phyloP scores from a whole-genome alignment of 306 rosid species.

The Rosa chinensis region DNA sequence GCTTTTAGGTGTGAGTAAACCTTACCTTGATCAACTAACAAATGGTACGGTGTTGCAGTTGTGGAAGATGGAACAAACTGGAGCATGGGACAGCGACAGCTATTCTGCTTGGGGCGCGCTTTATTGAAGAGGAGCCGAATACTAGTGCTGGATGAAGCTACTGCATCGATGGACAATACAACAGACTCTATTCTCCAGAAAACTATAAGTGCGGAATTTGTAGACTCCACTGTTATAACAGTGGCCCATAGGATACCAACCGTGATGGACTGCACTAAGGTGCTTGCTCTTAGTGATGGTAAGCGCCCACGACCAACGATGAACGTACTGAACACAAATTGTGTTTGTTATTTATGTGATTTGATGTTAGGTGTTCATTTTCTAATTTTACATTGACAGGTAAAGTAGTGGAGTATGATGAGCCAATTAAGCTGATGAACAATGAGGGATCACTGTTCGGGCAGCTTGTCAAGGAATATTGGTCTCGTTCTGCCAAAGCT shows the following conservation, averaged over 20 bases:
- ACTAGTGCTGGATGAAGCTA: constrained; percentile 39
- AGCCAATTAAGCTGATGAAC: constrained; percentile 28
- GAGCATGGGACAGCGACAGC: constrained; percentile 43
- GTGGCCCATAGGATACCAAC: constrained; percentile 43
- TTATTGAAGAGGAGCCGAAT: constrained; percentile 34
- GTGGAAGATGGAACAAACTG: constrained; percentile 38
- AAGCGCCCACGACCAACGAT: neutral
- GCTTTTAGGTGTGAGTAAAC: neutral
- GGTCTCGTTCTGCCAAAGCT: constrained; percentile 28
- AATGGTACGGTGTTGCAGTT: constrained; percentile 13
- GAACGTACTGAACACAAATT: neutral
- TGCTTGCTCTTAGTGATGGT: constrained; percentile 35
- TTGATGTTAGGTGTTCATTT: too few relatives aligned
- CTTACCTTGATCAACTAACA: neutral
- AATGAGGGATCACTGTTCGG: constrained; percentile 23
- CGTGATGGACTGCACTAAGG: constrained; percentile 34
- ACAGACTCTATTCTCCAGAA: constrained; percentile 32
- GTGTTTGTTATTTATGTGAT: neutral
- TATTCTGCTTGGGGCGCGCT: constrained; percentile 37
- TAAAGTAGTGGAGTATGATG: constrained; percentile 31
- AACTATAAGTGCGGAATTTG: constrained; percentile 32
- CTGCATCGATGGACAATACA: constrained; percentile 37
- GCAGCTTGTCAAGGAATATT: constrained; percentile 32
- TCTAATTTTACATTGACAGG: constrained; percentile 11
- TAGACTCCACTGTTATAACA: constrained; percentile 29